Evolutionary conservation across 2,329 filamentous ascomycete genomes (phyloP).

Genomic region (Botrytis hyacinthi): DNA sequence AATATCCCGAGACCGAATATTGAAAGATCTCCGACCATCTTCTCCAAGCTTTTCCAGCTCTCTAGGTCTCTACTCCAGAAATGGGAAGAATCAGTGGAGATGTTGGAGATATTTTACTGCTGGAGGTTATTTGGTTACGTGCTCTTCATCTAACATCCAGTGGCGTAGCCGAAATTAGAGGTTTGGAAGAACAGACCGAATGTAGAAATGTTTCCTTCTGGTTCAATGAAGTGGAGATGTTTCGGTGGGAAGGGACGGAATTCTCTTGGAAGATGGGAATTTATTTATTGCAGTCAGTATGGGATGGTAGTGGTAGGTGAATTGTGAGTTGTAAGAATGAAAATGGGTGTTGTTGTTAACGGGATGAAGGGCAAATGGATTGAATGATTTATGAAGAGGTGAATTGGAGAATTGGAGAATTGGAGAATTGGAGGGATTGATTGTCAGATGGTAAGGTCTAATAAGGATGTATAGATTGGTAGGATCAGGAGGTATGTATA

Average conservation of each 20-base stretch:
- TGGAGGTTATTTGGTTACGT: conserved; percentile 1
- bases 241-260: background rate
- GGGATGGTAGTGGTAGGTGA: background rate
- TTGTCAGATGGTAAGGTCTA: background rate
- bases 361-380: background rate
- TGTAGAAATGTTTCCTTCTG: background rate
- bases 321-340: background rate
- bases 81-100: background rate
- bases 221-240: background rate
- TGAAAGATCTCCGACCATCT: conserved; percentile 18
- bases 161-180: conserved; percentile 12
- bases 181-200: background rate
- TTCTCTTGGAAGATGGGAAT: background rate
- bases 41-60: conserved; percentile 10
- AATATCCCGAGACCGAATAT: conserved; percentile 10
- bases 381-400: background rate
- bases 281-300: background rate
- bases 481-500: background rate
- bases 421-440: background rate
- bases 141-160: background rate
- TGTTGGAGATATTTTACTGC: background rate
- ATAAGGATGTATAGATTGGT: background rate
- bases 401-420: background rate
- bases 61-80: background rate
- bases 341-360: background rate